phyloP scores from a whole-genome alignment of 106 monocot species.

The Xerophyta viscosa region DNA sequence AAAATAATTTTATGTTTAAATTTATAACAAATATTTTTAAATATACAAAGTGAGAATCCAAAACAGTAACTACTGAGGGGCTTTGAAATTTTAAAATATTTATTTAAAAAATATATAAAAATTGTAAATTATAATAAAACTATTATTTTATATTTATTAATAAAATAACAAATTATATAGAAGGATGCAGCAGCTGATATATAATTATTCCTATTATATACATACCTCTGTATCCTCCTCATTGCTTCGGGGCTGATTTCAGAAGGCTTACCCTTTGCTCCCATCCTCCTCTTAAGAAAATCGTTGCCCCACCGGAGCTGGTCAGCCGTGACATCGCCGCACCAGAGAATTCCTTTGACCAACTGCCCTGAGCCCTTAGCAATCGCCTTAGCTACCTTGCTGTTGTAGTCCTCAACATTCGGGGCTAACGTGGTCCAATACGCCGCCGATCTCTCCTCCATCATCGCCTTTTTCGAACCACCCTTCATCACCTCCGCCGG shows the following conservation, averaged over 20 bases:
- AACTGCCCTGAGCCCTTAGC: constrained; percentile 70
- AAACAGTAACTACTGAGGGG: no score
- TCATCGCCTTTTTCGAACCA: constrained; percentile 46
- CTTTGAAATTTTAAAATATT: no score
- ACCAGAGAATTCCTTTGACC: constrained; percentile 85
- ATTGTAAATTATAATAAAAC: no score
- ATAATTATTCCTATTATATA: not conserved
- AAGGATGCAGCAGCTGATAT: not conserved
- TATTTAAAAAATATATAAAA: no score
- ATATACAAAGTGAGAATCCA: no score
- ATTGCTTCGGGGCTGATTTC: constrained; percentile 66
- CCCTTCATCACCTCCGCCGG: constrained; percentile 36
- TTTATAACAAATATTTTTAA: no score
- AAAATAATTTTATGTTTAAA: no score
- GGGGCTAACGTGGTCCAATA: constrained; percentile 98
- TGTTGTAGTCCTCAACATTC: constrained; percentile 91
- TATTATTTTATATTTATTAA: no score
- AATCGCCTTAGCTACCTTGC: constrained; percentile 48
- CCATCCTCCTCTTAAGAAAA: constrained; percentile 57
- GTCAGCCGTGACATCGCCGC: constrained; percentile 85
- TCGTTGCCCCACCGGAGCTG: constrained; percentile 81
- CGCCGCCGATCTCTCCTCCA: constrained; percentile 67
- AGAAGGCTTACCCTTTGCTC: constrained; percentile 24
- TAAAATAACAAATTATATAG: no score
- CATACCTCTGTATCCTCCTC: constrained; percentile 76